phyloP scores from a whole-genome alignment of 495 filamentous ascomycete genomes.

The Amniculicola lignicola region DNA sequence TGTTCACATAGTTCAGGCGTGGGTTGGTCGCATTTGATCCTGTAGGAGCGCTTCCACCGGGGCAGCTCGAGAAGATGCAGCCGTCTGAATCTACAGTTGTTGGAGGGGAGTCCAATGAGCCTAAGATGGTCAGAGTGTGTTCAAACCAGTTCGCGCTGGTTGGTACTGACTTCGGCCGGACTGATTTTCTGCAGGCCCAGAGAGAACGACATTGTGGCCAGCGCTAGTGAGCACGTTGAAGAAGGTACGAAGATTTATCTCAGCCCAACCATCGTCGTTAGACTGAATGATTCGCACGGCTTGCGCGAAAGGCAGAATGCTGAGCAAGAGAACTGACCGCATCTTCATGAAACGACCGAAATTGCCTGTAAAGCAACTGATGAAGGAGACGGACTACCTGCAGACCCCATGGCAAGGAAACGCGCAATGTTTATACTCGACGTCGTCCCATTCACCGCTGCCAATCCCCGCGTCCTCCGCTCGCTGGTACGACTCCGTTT shows the following conservation, averaged over 20 bases:
- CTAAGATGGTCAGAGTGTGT: slow-evolving; percentile 36
- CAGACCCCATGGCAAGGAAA: neutral
- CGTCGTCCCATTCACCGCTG: too few species aligned
- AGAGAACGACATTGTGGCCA: slow-evolving; percentile 59
- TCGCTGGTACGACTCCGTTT: too few species aligned
- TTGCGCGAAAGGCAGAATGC: slow-evolving; percentile 8
- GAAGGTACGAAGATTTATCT: slow-evolving; percentile 59
- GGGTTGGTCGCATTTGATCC: slow-evolving; percentile 56
- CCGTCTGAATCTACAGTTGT: slow-evolving; percentile 23
- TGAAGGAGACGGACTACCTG: neutral
- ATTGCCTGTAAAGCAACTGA: neutral
- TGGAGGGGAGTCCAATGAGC: slow-evolving; percentile 52
- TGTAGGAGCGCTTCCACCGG: slow-evolving; percentile 51
- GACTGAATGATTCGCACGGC: slow-evolving; percentile 47
- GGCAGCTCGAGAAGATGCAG: slow-evolving; percentile 45
- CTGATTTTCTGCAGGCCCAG: slow-evolving; percentile 62
- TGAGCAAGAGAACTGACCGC: slow-evolving; percentile 16
- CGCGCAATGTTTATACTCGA: neutral
- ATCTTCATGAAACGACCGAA: slow-evolving; percentile 13
- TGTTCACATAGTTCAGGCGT: slow-evolving; percentile 67
- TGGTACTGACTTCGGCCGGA: slow-evolving; percentile 55
- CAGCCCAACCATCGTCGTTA: slow-evolving; percentile 73
- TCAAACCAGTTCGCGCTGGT: neutral
- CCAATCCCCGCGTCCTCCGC: too few species aligned
- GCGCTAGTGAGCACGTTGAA: slow-evolving; percentile 51